These are phyloP conservation scores for Debaryomyces prosopidis DNA, from an alignment of 805 yeast species.

Conservation along the genomic window DNA sequence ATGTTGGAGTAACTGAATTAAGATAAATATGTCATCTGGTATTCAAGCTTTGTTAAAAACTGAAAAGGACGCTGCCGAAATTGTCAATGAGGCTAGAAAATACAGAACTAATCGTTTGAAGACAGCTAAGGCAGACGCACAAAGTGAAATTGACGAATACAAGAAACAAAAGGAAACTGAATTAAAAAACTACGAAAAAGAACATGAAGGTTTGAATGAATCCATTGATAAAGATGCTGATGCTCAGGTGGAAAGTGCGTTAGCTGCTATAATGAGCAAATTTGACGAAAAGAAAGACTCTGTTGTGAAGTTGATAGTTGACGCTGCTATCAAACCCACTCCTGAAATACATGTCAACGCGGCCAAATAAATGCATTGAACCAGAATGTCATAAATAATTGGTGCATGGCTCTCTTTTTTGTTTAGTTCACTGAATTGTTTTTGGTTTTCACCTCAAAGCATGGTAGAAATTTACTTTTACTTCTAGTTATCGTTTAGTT, in stretches of 20 bases:
- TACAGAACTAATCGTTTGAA: conserved; percentile 86
- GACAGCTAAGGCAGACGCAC: conserved; percentile 93
- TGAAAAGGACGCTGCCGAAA: conserved; percentile 96
- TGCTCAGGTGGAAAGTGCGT: conserved; percentile 65
- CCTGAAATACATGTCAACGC: conserved; percentile 87
- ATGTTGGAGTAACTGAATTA: background rate
- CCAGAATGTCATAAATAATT: too few species aligned
- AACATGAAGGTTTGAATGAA: conserved; percentile 75
- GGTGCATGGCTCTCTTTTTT: too few species aligned
- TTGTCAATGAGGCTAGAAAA: conserved; percentile 89
- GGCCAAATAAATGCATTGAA: conserved; percentile 4
- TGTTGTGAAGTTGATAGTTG: conserved; percentile 76
- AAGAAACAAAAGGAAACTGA: conserved; percentile 82
- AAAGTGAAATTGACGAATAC: conserved; percentile 83
- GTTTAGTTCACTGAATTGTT: too few species aligned
- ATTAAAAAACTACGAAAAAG: conserved; percentile 67
- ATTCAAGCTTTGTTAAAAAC: conserved; percentile 80
- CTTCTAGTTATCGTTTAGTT: background rate
- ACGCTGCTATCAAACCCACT: conserved; percentile 74
- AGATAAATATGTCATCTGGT: conserved; percentile 41
- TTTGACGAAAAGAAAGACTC: conserved; percentile 61
- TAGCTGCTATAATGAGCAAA: conserved; percentile 64
- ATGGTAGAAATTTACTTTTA: background rate
- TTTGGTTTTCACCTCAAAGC: too few species aligned
- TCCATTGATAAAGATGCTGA: conserved; percentile 80